Evolutionary conservation across 257 asterid genomes (phyloP), one percentile per base, ranked within the genome.

Genomic region (Penstemon newberryi): DNA sequence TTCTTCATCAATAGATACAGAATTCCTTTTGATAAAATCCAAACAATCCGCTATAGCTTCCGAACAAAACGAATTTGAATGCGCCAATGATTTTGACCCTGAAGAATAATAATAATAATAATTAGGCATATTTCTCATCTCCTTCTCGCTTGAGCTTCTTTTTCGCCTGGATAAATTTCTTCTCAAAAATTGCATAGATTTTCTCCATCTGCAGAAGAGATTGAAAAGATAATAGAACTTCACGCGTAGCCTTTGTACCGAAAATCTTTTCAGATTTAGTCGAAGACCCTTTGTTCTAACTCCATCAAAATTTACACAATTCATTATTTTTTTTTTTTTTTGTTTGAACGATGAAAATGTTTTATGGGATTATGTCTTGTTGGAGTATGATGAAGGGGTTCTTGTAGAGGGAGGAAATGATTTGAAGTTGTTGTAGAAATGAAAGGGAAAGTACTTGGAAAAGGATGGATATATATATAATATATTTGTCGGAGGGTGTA

Each of bases 31-130:
- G 56, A 51, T 51, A 51, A 51, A 51, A 12, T 51, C 56, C 19
- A 51, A 51, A n/a, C 56, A 51, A 51, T 51, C 56, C 7, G 18
- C 56, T 12, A 51, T 7, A 4, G 19, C 18, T 5, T 51, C 56
- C 25, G 56, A 51, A 51, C 56, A 51, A 51, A 51, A 51, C n/a
- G 56, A 51, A 4, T 51, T 51, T 4, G 56, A 51, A n/a, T 51
- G 56, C 56, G 36, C 36, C 7, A 51, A 15, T 5, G 56, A 1
- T 51, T 19, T 51, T n/a, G 6, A 10, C 56, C 56, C 7, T 0
- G 25, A 12, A 3, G 18, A 13, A 51, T 11, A 13, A 13, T 13
- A 3, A 51, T 11, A 12, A 15, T 51, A 51, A 51, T 11, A 0
- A 49, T 49, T 12, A 49, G 6, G 25, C 56, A 51, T 13, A 51